These are phyloP conservation scores for Parastagonospora avenae DNA, from an alignment of 2,329 filamentous ascomycete species.

Conservation along the genomic window DNA sequence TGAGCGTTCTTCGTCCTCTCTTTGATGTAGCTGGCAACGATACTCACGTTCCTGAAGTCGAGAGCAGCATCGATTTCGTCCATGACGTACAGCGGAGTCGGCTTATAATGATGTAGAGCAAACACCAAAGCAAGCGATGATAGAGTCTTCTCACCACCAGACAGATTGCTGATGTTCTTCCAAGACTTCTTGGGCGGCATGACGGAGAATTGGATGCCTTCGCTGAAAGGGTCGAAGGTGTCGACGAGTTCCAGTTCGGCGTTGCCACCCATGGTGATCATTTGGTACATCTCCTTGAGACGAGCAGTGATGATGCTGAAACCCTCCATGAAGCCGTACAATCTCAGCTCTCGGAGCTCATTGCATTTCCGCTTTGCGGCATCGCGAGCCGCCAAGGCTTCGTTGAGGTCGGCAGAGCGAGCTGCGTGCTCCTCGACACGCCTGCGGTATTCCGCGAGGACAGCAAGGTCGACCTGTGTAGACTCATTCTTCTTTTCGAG, in stretches of 20 bases:
- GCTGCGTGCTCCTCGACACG: slow-evolving; percentile 81
- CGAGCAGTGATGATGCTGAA: slow-evolving; percentile 93
- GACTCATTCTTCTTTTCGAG: slow-evolving; percentile 81
- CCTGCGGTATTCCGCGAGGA: slow-evolving; percentile 86
- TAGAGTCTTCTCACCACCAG: slow-evolving; percentile 95
- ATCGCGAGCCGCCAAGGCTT: slow-evolving; percentile 79
- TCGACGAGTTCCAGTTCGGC: slow-evolving; percentile 97
- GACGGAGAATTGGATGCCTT: slow-evolving; percentile 95
- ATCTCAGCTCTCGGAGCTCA: slow-evolving; percentile 83
- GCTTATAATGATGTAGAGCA: slow-evolving; percentile 96
- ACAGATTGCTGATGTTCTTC: slow-evolving; percentile 98
- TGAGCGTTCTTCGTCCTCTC: slow-evolving; percentile 99
- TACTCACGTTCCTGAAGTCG: slow-evolving; percentile 97
- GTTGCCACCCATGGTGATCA: slow-evolving; percentile 99
- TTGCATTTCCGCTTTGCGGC: slow-evolving; percentile 89
- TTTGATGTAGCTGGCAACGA: slow-evolving; percentile 98
- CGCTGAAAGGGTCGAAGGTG: slow-evolving; percentile 92
- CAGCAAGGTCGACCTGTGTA: slow-evolving; percentile 83
- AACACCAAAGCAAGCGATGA: slow-evolving; percentile 95
- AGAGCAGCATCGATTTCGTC: slow-evolving; percentile 98
- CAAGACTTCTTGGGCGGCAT: slow-evolving; percentile 99
- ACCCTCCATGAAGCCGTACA: slow-evolving; percentile 98
- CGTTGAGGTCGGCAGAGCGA: slow-evolving; percentile 81
- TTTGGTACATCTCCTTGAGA: slow-evolving; percentile 99
- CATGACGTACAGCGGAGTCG: slow-evolving; percentile 98